Evolutionary conservation across 202 grass and related monocot species (phyloP).

Genomic region (Schoenoplectus tabernaemontani): DNA sequence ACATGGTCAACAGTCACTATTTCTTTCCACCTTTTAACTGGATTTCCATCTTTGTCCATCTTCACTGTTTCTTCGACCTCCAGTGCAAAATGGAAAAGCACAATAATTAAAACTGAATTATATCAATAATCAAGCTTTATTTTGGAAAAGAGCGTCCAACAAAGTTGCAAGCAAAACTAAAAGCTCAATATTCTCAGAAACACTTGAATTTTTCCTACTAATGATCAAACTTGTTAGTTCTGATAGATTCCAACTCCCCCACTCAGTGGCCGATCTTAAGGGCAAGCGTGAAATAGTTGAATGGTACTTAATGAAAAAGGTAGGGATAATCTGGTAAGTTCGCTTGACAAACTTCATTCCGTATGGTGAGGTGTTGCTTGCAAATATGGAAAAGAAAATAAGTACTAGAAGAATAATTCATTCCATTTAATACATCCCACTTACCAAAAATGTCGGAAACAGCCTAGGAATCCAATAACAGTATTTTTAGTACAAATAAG

Average conservation of each 20-base stretch:
- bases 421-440: not conserved
- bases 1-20: slow-evolving; percentile 36
- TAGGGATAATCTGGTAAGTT: not conserved
- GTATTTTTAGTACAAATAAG: not conserved
- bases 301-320: not conserved
- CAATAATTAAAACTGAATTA: not conserved
- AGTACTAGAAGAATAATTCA: too few species aligned
- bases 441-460: not conserved
- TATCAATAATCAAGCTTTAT: not conserved
- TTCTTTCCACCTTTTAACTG: slow-evolving; percentile 21
- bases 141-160: not conserved
- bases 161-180: too few species aligned
- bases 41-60: slow-evolving; percentile 11
- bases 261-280: too few species aligned
- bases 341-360: too few species aligned
- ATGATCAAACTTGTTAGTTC: not conserved
- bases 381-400: not conserved
- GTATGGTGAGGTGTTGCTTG: not conserved
- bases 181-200: not conserved
- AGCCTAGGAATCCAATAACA: not conserved
- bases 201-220: not conserved
- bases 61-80: slow-evolving; percentile 44
- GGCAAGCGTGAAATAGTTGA: not conserved
- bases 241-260: too few species aligned
- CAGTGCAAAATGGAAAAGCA: not conserved